Base-by-base conservation (phyloP, 2,329 filamentous ascomycete species). In the Beauveria sp. region DNA sequence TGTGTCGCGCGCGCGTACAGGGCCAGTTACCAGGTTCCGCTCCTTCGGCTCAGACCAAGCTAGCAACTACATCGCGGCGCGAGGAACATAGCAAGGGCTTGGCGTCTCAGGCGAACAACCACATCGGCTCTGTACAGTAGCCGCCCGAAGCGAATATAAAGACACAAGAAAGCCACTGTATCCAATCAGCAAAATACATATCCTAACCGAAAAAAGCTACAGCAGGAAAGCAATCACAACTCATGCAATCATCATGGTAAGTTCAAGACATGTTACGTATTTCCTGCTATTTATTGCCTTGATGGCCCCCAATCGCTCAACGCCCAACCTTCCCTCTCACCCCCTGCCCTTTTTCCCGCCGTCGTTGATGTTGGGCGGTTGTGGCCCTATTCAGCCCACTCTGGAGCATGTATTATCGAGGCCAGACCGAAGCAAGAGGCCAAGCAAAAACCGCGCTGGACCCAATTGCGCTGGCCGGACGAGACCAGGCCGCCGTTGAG, bases 1-100 rank as follows among this genome's bases (percentile, higher is more conserved):
- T 42, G n/a, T 58, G 45, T 58, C 55, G 45, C 55, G 55, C 55
- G 55, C 55, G 55, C 55, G 45, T 58, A 58, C 55, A 26, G 30
- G 45, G 3, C 45, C 28, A 49, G 20, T 9, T 42, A 26, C 30
- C 45, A 50, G 20, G 30, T 12, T 42, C 28, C 45, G 12, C 9
- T 34, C 18, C 18, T 42, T 42, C 45, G 12, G 18, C 45, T 28
- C 30, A 28, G 55, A 50, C 55, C 45, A 14, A 58, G 45, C 34
- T 34, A 40, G 30, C 43, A n/a, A 22, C 22, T 50, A 38, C 30
- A 47, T 26, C 54, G 30, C 53, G 5, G 42, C 22, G 40, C 18
- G 30, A 58, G 16, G 26, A 42, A 40, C 24, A 58, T 50, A 50
- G 43, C 30, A 22, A 14, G 55, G 55, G 8, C 45, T 50, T n/a